These are phyloP conservation scores for Phalaenopsis hybrid DNA, from an alignment of 116 monocot genomes.

Conservation along the genomic window DNA sequence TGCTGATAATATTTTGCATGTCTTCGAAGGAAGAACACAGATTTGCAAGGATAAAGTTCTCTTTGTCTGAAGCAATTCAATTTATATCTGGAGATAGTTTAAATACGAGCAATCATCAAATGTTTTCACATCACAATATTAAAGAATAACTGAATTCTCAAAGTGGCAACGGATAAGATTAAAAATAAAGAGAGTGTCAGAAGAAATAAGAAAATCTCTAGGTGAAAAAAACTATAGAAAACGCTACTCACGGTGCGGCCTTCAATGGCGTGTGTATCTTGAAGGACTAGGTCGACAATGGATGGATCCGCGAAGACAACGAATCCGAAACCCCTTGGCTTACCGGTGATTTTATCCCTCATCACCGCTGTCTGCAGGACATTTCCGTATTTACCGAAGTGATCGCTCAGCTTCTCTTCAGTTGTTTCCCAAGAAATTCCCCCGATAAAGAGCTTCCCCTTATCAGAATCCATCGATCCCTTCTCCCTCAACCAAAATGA, in stretches of 20 bases:
- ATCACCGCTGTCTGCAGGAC: constrained; percentile 71
- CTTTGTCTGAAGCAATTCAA: too few relatives aligned
- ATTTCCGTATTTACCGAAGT: constrained; percentile 73
- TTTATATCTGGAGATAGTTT: too few relatives aligned
- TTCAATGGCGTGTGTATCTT: constrained; percentile 68
- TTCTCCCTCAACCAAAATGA: not conserved
- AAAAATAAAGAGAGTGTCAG: not conserved
- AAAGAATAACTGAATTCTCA: not conserved
- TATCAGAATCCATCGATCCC: constrained; percentile 67
- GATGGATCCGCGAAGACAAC: constrained; percentile 76
- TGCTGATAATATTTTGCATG: too few relatives aligned
- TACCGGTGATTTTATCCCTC: constrained; percentile 59
- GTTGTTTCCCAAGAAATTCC: constrained; percentile 92
- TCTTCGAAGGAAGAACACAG: too few relatives aligned
- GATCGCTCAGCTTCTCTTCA: constrained; percentile 72
- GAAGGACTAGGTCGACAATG: constrained; percentile 72
- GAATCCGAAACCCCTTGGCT: constrained; percentile 81
- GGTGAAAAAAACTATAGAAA: not conserved
- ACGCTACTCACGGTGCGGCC: constrained; percentile 53
- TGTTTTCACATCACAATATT: not conserved
- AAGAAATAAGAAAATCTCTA: not conserved
- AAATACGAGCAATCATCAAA: too few relatives aligned
- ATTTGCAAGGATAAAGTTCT: too few relatives aligned
- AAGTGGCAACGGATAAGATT: not conserved
- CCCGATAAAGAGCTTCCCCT: constrained; percentile 89